Evolutionary conservation across 179 eudicot genomes (phyloP), one percentile per base, ranked within the genome.

Genomic region (Actinidia polygama): DNA sequence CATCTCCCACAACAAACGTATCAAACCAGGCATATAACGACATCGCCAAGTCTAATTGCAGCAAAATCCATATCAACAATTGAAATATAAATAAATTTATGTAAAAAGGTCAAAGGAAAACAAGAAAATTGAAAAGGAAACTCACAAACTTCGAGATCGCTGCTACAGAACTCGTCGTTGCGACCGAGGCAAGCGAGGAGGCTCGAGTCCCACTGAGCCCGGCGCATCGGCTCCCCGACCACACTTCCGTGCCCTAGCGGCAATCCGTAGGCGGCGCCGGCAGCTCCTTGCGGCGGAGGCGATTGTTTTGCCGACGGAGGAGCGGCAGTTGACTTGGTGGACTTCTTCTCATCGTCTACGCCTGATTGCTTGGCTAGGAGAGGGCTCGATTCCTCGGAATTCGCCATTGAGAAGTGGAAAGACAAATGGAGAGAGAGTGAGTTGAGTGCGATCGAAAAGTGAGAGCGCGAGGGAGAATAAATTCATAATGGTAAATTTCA

Each of bases 121-220:
- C 6, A 16, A 7, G 7, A 68, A 68, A 36, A n/a, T 10, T n/a
- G 14, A 30, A 53, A 64, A 51, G 4, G 26, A 53, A 2, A 89
- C 98, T 90, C 81, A 95, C 98, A 95, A 91, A 95, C 98, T 95
- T 95, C 97, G 75, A 95, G 91, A 91, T 95, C 98, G 86, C 91
- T 88, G 91, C 94, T 90, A 67, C 90, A 90, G 79, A 95, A 95
- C 6, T 91, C 88, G 74, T 95, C 98, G 57, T 86, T 90, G 18
- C 90, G 90, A 10, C 98, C 98, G 51, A 95, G 87, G 77, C 98
- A 95, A 75, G 92, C 85, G 16, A 84, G 86, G 78, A 91, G 66
- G 14, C 88, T 78, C 10, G 98, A 92, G 62, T 86, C 85, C 98
- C 98, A 93, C 21, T 78, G 90, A 2, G 83, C 63, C 74, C 97